Evolutionary conservation across 108 stramenopile species (phyloP).

Genomic region (Fragilaria radians): DNA sequence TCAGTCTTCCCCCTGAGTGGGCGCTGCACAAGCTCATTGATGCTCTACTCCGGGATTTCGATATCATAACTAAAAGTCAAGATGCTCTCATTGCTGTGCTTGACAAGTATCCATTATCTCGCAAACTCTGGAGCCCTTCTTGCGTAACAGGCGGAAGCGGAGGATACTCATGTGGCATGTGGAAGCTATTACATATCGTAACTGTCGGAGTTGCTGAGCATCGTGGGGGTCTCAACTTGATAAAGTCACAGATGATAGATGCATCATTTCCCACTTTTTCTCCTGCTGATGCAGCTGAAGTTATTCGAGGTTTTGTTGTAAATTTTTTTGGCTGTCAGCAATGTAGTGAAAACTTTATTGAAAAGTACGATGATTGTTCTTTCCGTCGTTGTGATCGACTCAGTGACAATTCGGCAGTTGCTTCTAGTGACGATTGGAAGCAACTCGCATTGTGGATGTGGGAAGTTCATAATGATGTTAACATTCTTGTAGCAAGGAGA

Average conservation of each 20-base stretch:
- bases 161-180: conserved; percentile 74
- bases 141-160: conserved; percentile 18
- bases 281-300: conserved; percentile 30
- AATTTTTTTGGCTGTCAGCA: conserved; percentile 70
- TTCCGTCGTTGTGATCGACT: conserved; percentile 66
- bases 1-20: conserved; percentile 61
- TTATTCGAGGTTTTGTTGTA: conserved; percentile 53
- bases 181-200: conserved; percentile 72
- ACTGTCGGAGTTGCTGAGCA: conserved; percentile 75
- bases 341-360: conserved; percentile 61
- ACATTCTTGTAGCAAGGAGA: conserved; percentile 39
- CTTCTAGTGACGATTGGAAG: conserved; percentile 53
- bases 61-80: conserved; percentile 21
- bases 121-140: conserved; percentile 25
- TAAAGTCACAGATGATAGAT: conserved; percentile 29
- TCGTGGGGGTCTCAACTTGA: conserved; percentile 34
- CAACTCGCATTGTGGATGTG: conserved; percentile 74
- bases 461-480: conserved; percentile 81
- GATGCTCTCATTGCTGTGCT: conserved; percentile 27
- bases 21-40: conserved; percentile 40
- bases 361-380: conserved; percentile 60
- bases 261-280: conserved; percentile 22
- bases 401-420: conserved; percentile 9
- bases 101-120: conserved; percentile 8
- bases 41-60: conserved; percentile 28